Base-by-base conservation (phyloP, 768 basidiomycete genomes). In the Tubosaeta sp. region DNA sequence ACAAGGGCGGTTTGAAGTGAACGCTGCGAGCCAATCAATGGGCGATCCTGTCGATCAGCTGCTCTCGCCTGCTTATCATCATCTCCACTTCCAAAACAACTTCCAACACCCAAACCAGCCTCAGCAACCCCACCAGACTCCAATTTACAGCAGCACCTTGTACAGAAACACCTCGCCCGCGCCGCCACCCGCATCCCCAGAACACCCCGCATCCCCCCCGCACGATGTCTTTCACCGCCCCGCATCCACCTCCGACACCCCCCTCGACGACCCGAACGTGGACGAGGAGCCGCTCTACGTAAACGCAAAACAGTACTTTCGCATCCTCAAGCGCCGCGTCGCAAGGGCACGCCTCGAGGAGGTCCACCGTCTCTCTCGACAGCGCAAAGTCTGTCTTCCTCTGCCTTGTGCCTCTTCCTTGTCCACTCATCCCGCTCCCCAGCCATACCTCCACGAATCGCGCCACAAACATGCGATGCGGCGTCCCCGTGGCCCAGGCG, bases 231-330 rank as follows among this genome's bases (percentile, higher is more conserved):
- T 71, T 55, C 63, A 64, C 32, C 65, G 61, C 46, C 59, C 69
- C 14, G 6, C 24, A 4, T 25, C 40, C 8, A 42, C 24, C 40
- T n/a, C 24, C 12, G 64, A 70, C 29, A 60, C 66, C 55, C 57
- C 60, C 51, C 62, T 70, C 46, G 67, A 74, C 18, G 76, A 76
- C 53, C 32, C 59, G 4, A 70, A 69, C 52, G 77, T 90, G 60
- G 94, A 97, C 71, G 94, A 97, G 57, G 95, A 99, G 68, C 95
- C 96, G 24, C 84, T 99, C 59, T 97, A 97, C 73, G 96, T 99
- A 52, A 99, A 99, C 62, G 95, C 96, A 53, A 99, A 99, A 67
- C 96, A 99, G 72, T 99, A 98, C 69, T 93, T 94, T 62, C 90
- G 96, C 66, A 98, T 99, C 62, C 81, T 99, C 70, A 97, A 98